These are phyloP conservation scores for Leccinum angustisporum DNA, from an alignment of 1,284 basidiomycete genomes.

Conservation along the genomic window DNA sequence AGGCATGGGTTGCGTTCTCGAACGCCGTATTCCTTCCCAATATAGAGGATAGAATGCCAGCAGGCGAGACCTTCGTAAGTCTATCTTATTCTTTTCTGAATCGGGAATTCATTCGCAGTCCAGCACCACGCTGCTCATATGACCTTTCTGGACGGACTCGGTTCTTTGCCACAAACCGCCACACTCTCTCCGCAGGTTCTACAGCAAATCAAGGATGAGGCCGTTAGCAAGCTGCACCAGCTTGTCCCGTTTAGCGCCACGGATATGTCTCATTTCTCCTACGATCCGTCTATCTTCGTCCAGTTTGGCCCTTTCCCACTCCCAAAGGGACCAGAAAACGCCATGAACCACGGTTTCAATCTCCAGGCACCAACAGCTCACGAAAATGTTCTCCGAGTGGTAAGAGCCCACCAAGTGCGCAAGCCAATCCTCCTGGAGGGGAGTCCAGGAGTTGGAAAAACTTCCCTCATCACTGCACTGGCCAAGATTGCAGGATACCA, in stretches of 20 bases:
- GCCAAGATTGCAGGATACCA: conserved; percentile 79
- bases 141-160: conserved; percentile 84
- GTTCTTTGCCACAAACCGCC: conserved; percentile 69
- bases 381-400: conserved; percentile 86
- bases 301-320: conserved; percentile 81
- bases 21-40: conserved; percentile 57
- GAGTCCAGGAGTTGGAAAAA: conserved; percentile 99
- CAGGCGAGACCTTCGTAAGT: conserved; percentile 73
- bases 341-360: conserved; percentile 61
- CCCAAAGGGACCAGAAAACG: conserved; percentile 51
- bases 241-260: conserved; percentile 47
- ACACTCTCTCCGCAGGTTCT: conserved; percentile 54
- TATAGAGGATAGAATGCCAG: conserved; percentile 39
- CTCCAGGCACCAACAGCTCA: conserved; percentile 88
- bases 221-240: conserved; percentile 45
- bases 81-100: not conserved
- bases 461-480: conserved; percentile 88
- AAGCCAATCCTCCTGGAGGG: conserved; percentile 97
- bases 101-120: conserved; percentile 11
- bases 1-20: conserved; percentile 93
- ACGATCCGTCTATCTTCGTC: conserved; percentile 43
- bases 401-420: conserved; percentile 85
- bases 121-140: conserved; percentile 88
- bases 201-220: conserved; percentile 49
- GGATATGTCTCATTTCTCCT: conserved; percentile 30